These are phyloP conservation scores for Fusarium odoratissimum DNA, from an alignment of 2,329 filamentous ascomycete genomes.

Conservation along the genomic window DNA sequence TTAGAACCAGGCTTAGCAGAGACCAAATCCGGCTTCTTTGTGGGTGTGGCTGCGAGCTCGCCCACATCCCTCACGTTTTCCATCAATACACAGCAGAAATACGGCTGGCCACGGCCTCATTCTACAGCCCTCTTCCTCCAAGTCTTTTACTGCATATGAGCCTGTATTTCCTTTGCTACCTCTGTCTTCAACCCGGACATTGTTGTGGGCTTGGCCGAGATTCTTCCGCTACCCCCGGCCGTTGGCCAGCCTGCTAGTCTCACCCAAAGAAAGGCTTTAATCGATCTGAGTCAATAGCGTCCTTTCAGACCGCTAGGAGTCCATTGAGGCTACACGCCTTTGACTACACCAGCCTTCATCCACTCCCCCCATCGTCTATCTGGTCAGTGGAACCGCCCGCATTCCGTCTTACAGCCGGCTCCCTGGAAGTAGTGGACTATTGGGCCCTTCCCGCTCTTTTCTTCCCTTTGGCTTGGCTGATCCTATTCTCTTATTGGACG, in stretches of 20 bases:
- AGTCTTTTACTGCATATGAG: neutral
- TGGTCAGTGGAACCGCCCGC: conserved; percentile 41
- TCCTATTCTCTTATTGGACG: conserved; percentile 35
- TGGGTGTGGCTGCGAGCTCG: conserved; percentile 25
- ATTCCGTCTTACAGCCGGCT: conserved; percentile 42
- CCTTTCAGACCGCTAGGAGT: conserved; percentile 12
- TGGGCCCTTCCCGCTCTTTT: conserved; percentile 35
- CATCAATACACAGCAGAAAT: conserved; percentile 10
- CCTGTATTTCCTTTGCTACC: neutral
- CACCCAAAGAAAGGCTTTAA: conserved; percentile 8
- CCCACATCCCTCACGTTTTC: conserved; percentile 13
- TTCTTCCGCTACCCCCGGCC: neutral
- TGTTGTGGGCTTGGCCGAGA: neutral
- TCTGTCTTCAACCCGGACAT: neutral
- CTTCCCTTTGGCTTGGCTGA: conserved; percentile 33
- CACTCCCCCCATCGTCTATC: conserved; percentile 33
- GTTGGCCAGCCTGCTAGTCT: conserved; percentile 11
- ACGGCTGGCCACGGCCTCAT: conserved; percentile 10
- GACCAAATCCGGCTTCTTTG: conserved; percentile 40
- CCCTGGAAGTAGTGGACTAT: conserved; percentile 40
- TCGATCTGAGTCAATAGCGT: conserved; percentile 17
- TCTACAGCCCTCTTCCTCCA: neutral
- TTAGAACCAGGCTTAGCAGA: conserved; percentile 25
- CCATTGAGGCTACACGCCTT: conserved; percentile 19
- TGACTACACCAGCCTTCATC: conserved; percentile 25